Conservation (phyloP, 441 rosid genomes). For the Aleurites moluccanus region DNA sequence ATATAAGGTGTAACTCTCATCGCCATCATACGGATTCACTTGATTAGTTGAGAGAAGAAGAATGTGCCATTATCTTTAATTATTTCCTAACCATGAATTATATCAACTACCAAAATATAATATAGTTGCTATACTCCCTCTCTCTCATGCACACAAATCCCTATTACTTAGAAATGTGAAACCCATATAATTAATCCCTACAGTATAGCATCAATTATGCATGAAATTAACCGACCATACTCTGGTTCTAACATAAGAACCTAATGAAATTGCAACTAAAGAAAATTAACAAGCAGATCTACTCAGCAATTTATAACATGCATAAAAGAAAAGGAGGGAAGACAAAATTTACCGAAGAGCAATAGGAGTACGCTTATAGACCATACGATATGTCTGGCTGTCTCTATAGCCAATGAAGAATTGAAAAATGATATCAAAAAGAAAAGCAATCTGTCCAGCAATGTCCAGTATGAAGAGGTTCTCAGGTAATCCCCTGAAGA, state of each 20-base stretch:
- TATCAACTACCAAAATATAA: background rate
- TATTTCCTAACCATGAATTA: too few relatives aligned
- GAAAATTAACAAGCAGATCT: background rate
- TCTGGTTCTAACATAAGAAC: background rate
- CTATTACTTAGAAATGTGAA: background rate
- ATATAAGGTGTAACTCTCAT: background rate
- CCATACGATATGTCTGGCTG: conserved; percentile 59
- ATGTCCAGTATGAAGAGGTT: conserved; percentile 76
- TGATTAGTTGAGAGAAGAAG: too few relatives aligned
- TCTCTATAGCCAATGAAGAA: conserved; percentile 79
- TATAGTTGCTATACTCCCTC: background rate
- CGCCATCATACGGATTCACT: background rate
- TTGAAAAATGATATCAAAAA: conserved; percentile 66
- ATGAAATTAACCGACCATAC: background rate
- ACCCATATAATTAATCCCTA: background rate
- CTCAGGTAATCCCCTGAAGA: conserved; percentile 85
- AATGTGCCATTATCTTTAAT: background rate
- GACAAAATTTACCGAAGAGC: conserved; percentile 58
- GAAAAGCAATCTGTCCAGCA: conserved; percentile 81
- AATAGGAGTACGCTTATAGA: conserved; percentile 56
- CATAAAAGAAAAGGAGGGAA: background rate
- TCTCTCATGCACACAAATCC: background rate
- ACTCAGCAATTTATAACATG: background rate
- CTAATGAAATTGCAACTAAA: background rate
- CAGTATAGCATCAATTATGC: background rate